Percentiles rank a stretch among this genome's conserved stretches.
These are phyloP conservation scores for Penicillium expansum DNA, from an alignment of 2,329 filamentous ascomycete species.

Conservation along the genomic window DNA sequence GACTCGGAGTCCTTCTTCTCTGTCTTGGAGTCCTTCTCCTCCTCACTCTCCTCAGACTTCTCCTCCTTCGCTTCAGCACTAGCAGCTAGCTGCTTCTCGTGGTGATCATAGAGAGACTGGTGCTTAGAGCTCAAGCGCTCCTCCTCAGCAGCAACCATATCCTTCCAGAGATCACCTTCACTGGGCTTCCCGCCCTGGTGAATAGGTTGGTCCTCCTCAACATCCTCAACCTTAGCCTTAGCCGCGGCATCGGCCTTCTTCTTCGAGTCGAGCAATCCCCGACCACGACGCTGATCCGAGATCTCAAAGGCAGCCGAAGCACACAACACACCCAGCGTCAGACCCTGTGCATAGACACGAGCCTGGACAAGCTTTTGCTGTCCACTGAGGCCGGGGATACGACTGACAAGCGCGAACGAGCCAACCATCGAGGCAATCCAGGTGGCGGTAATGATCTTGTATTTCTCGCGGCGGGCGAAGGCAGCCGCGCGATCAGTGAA, in stretches of 20 bases:
- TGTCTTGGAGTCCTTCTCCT: constrained; percentile 14
- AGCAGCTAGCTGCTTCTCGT: constrained; percentile 10
- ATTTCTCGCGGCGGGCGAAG: constrained; percentile 78
- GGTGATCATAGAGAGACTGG: constrained; percentile 29
- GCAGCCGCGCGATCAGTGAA: constrained; percentile 61
- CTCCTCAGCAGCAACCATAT: constrained; percentile 51
- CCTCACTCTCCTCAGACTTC: constrained; percentile 21
- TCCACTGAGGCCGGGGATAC: constrained; percentile 70
- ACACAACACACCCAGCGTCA: constrained; percentile 81
- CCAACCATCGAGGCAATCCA: constrained; percentile 80
- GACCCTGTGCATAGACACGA: constrained; percentile 86
- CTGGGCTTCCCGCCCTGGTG: constrained; percentile 59
- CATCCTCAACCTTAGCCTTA: constrained; percentile 75
- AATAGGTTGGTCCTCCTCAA: constrained; percentile 75
- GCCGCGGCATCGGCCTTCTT: constrained; percentile 71
- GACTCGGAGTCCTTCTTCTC: constrained; percentile 8
- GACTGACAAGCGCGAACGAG: constrained; percentile 71
- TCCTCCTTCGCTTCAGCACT: constrained; percentile 4
- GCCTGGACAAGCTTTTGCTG: constrained; percentile 91
- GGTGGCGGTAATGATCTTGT: constrained; percentile 76
- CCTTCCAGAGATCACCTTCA: constrained; percentile 87
- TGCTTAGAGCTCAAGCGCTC: constrained; percentile 45
- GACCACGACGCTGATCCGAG: constrained; percentile 71
- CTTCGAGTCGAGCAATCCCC: constrained; percentile 55
- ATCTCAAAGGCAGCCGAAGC: constrained; percentile 80